Evolutionary conservation across 164 flowering plant species (phyloP).

Genomic region (Annona cherimola): DNA sequence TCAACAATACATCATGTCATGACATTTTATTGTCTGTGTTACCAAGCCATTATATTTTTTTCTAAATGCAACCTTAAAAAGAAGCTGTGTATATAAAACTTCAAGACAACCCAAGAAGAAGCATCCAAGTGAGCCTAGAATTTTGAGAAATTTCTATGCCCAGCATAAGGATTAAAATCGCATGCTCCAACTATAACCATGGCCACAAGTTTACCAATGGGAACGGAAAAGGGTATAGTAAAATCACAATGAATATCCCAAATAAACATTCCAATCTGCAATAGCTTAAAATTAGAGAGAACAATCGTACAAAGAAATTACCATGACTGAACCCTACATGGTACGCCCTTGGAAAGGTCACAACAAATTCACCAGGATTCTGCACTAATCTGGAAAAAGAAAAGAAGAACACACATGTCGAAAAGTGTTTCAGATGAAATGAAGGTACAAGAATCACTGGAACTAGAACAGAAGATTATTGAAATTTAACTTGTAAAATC

Average conservation of each 20-base stretch:
- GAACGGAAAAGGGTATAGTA: too few relatives aligned
- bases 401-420: not conserved
- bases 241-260: not conserved
- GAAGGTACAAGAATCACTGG: not conserved
- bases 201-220: not conserved
- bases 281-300: not conserved
- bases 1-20: too few relatives aligned
- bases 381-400: slow-evolving; percentile 66
- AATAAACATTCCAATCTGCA: not conserved
- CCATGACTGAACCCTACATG: slow-evolving; percentile 99
- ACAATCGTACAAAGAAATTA: slow-evolving; percentile 11
- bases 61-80: too few relatives aligned
- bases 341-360: slow-evolving; percentile 98
- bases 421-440: slow-evolving; percentile 4
- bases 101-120: not conserved
- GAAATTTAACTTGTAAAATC: not conserved
- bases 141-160: not conserved
- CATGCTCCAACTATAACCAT: not conserved
- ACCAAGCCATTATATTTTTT: too few relatives aligned
- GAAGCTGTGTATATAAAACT: too few relatives aligned
- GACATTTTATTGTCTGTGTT: too few relatives aligned
- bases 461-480: not conserved
- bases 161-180: not conserved
- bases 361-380: slow-evolving; percentile 98
- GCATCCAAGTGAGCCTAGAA: not conserved